Evolutionary conservation across 2,329 filamentous ascomycete species (phyloP), one percentile per base, ranked within the genome.

Genomic region (Aspergillus awamori): DNA sequence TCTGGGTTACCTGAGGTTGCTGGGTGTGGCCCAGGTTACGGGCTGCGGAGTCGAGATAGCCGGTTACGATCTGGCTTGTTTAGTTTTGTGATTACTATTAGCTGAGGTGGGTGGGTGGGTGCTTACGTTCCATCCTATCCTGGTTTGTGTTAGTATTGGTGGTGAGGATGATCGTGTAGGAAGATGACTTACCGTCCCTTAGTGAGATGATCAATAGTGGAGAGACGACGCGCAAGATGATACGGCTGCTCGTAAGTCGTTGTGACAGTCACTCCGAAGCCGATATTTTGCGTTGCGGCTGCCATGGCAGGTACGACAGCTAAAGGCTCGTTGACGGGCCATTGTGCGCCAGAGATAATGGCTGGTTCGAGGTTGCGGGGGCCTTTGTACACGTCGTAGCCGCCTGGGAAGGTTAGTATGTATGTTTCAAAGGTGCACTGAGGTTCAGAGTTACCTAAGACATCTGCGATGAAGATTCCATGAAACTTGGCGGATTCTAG

Each of bases 191-290:
- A 72, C 75, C 88, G 79, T n/a, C 87, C 87, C 52, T 84, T 85
- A 0, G 86, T 86, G 8, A 90, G 75, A 70, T 90, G 88, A 68
- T 91, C 88, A 0, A 90, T 79, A 0, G 88, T 90, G 4, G 84
- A 86, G 10, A 90, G 74, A n/a, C 87, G 77, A 17, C 88, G 76
- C 0, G 88, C 88, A 13, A 90, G 77, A 65, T 89, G 84, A 67
- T 89, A 90, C 0, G 88, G 88, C 69, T 87, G 83, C 70, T 90
- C 88, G 63, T 90, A 91, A 0, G 86, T 89, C 0, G 88, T 89
- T 1, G 85, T 84, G 0, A 87, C 83, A 0, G 88, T 90, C 1
- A 90, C 85, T 0, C 88, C 88, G 62, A 91, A 90, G 0, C 84
- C 86, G n/a, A 91, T 82, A 60, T 81, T 89, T 64, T 85, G 83